Evolutionary conservation across 2,329 filamentous ascomycete species (phyloP), one percentile per base, ranked within the genome.

Genomic region (Aspergillus ochraceus): DNA sequence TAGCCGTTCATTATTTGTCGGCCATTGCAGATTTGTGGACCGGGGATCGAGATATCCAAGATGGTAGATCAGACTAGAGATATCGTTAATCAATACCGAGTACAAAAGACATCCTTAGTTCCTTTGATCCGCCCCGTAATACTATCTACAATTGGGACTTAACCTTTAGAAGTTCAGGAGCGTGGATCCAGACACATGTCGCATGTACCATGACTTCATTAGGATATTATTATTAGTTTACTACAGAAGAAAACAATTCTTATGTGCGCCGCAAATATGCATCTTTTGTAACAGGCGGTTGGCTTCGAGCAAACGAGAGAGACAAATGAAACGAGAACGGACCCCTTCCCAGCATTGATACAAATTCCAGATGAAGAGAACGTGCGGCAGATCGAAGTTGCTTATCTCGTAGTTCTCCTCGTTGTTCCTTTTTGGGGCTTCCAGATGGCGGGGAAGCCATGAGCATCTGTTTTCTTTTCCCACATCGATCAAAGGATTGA

Each of bases 221-320:
- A 61, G 53, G 57, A 36, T 58, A 58, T 58, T 58, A 58, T 49
- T 26, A 61, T 61, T 61, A 61, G 54, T 52, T 52, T 52, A 49
- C 45, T 60, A 54, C 26, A 29, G 14, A 42, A 54, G 30, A 57
- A 61, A 49, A 26, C 45, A 57, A 58, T 52, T 60, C 49, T 54
- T 64, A 64, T 60, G 57, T 63, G 62, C 64, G 64, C 60, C 57
- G 55, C 59, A 53, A 53, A 39, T 47, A 60, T 55, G 50, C 46
- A 55, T 61, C 61, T 60, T 58, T 55, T 47, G 54, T 55, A 62
- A 58, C 62, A 63, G 57, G 60, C 52, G 54, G 54, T 49, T 42
- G 36, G 60, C 59, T 58, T 59, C 51, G 45, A 57, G 24, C 54
- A 49, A 60, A 53, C 11, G 32, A 60, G 55, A 55, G 42, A 52